Conservation (phyloP, 2,329 filamentous ascomycete species). For the Fusarium sp. region DNA sequence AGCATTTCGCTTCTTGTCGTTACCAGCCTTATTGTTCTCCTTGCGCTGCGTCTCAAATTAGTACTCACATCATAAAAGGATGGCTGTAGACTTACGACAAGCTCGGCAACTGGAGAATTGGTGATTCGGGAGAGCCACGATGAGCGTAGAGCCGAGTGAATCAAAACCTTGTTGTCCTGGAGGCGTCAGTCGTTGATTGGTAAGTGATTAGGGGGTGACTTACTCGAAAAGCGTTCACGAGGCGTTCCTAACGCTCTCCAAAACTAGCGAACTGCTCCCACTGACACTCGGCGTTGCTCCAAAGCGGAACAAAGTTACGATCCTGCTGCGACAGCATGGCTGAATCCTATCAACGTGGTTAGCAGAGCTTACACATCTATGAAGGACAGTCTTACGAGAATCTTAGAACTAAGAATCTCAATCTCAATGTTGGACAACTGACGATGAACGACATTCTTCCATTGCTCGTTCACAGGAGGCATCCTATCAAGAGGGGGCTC, state of each 20-base stretch:
- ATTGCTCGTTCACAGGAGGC: slow-evolving; percentile 29
- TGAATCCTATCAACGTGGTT: slow-evolving; percentile 9
- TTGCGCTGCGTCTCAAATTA: slow-evolving; percentile 33
- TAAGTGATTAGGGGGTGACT: background rate
- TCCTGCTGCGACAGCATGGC: slow-evolving; percentile 36
- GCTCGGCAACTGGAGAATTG: slow-evolving; percentile 38
- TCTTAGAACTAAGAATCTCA: slow-evolving; percentile 36
- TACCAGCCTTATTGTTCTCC: slow-evolving; percentile 40
- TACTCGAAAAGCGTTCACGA: slow-evolving; percentile 40
- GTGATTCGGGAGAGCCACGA: slow-evolving; percentile 38
- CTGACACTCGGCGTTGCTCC: slow-evolving; percentile 40
- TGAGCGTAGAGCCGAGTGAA: slow-evolving; percentile 41
- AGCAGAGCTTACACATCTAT: background rate
- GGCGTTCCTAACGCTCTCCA: slow-evolving; percentile 41
- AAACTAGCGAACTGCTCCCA: slow-evolving; percentile 43
- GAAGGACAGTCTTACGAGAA: slow-evolving; percentile 11
- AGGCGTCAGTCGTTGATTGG: background rate
- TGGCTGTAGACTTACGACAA: slow-evolving; percentile 13
- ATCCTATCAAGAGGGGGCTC: slow-evolving; percentile 24
- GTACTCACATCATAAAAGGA: fast-evolving
- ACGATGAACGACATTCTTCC: slow-evolving; percentile 39
- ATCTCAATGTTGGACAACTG: slow-evolving; percentile 38
- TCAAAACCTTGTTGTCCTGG: slow-evolving; percentile 39
- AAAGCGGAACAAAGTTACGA: slow-evolving; percentile 34
- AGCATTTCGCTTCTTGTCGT: slow-evolving; percentile 38